Evolutionary conservation across 768 basidiomycete genomes (phyloP).

Genomic region (Amanita brunnescens): DNA sequence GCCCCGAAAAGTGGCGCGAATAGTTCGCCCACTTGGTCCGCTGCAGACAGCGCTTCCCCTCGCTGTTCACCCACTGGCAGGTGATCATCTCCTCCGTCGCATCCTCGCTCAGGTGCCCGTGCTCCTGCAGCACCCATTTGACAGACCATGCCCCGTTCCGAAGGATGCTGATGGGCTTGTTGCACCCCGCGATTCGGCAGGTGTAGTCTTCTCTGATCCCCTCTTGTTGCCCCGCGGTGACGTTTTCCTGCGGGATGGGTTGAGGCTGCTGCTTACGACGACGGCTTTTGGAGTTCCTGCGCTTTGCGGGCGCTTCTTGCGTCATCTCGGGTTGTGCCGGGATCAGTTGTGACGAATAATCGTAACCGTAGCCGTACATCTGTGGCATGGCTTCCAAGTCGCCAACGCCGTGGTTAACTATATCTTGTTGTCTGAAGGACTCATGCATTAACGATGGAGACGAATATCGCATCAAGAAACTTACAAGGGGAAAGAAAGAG

Average conservation of each 20-base stretch:
- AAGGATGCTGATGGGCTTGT: background rate
- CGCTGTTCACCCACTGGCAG: background rate
- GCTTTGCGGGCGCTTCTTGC: too few relatives aligned
- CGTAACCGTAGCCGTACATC: too few relatives aligned
- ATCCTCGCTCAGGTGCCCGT: background rate
- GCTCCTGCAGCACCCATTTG: background rate
- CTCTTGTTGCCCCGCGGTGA: background rate
- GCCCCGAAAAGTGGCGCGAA: background rate
- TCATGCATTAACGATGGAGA: too few relatives aligned
- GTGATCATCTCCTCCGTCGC: background rate
- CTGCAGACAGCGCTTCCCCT: background rate
- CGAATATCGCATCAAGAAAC: too few relatives aligned
- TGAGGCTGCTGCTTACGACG: background rate
- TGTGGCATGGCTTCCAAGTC: too few relatives aligned
- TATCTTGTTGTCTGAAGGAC: too few relatives aligned
- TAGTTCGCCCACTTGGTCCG: background rate
- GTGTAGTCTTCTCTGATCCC: background rate
- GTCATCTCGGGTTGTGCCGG: too few relatives aligned
- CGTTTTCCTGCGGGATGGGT: background rate
- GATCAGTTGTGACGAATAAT: too few relatives aligned
- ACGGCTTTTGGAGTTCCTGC: background rate
- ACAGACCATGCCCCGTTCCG: background rate
- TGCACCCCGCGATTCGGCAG: background rate
- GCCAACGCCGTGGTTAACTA: too few relatives aligned
- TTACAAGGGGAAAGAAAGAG: too few relatives aligned